A percentile compares a stretch with the other conserved stretches of the same genome.
Evolutionary conservation across 371 early-diverging fungal genomes (phyloP).

Genomic region (Actinomucor elegans): DNA sequence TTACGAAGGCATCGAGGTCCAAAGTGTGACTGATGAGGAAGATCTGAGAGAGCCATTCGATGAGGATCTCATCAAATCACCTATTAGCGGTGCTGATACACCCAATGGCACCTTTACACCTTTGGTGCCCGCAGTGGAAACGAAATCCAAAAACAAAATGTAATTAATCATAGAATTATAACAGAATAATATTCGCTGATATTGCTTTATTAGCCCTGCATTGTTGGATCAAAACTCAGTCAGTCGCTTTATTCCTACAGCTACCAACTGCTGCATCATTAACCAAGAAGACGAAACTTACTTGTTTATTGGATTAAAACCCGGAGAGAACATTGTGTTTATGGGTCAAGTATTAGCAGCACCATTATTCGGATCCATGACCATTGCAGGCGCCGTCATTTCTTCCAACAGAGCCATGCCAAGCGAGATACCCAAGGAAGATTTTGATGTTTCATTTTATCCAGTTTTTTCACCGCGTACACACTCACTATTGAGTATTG

Average conservation of each 20-base stretch:
- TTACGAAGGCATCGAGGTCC: background rate
- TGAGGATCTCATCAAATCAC: background rate
- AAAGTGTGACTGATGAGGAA: slow-evolving; percentile 2
- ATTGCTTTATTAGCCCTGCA: background rate
- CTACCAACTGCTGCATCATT: slow-evolving; percentile 17
- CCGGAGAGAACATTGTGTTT: slow-evolving; percentile 44
- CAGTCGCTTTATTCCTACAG: slow-evolving; percentile 13
- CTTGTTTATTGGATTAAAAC: slow-evolving; percentile 20
- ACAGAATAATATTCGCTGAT: background rate
- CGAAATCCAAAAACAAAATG: slow-evolving; percentile 1
- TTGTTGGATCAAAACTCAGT: slow-evolving; percentile 10
- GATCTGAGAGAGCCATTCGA: background rate
- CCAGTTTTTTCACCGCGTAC: slow-evolving; percentile 62
- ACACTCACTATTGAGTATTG: slow-evolving; percentile 55
- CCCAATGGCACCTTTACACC: slow-evolving; percentile 1
- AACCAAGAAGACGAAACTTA: slow-evolving; percentile 20
- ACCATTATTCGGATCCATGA: slow-evolving; percentile 43
- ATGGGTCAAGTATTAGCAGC: slow-evolving; percentile 49
- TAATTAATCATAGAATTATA: background rate
- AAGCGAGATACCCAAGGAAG: background rate
- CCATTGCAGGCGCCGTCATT: slow-evolving; percentile 35
- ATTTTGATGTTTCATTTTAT: slow-evolving; percentile 30
- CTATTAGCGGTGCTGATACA: slow-evolving; percentile 15
- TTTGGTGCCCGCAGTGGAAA: background rate
- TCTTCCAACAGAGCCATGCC: slow-evolving; percentile 16